phyloP scores from a whole-genome alignment of 2,329 filamentous ascomycete species.

The Colletotrichum sojae region DNA sequence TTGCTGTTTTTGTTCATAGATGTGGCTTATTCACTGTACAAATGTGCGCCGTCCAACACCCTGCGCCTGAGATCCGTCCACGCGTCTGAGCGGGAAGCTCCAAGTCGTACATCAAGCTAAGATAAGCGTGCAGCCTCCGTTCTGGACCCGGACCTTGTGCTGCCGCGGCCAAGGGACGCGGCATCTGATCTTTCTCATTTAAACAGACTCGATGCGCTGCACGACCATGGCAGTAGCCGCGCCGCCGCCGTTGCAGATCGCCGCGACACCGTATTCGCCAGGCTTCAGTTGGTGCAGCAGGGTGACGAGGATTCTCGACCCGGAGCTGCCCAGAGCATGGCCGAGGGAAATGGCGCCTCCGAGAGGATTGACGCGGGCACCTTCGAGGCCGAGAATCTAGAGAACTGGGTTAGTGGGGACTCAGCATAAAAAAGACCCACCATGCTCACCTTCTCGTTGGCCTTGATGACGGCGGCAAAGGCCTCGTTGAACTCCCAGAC shows the following conservation, averaged over 20 bases:
- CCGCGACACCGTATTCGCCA: constrained; percentile 94
- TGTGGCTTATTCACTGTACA: constrained; percentile 17
- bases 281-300: constrained; percentile 91
- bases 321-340: constrained; percentile 93
- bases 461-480: constrained; percentile 95
- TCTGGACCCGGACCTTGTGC: background rate
- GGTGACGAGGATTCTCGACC: constrained; percentile 90
- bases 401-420: constrained; percentile 29
- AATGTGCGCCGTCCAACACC: constrained; percentile 5
- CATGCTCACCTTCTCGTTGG: constrained; percentile 82
- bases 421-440: background rate
- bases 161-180: background rate
- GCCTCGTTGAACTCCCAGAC: constrained; percentile 99
- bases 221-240: constrained; percentile 93
- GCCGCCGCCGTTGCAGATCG: constrained; percentile 97
- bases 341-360: constrained; percentile 94
- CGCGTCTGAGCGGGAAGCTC: constrained; percentile 20
- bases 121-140: constrained; percentile 23
- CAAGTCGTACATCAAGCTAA: constrained; percentile 1
- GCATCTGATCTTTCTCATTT: constrained; percentile 36
- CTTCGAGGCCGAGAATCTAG: constrained; percentile 83
- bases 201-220: constrained; percentile 79
- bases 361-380: constrained; percentile 86
- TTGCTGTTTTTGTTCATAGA: constrained; percentile 2
- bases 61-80: constrained; percentile 2